Evolutionary conservation across 2,329 filamentous ascomycete genomes (phyloP), one percentile per base, ranked within the genome.

Genomic region (Gyromitra esculenta): DNA sequence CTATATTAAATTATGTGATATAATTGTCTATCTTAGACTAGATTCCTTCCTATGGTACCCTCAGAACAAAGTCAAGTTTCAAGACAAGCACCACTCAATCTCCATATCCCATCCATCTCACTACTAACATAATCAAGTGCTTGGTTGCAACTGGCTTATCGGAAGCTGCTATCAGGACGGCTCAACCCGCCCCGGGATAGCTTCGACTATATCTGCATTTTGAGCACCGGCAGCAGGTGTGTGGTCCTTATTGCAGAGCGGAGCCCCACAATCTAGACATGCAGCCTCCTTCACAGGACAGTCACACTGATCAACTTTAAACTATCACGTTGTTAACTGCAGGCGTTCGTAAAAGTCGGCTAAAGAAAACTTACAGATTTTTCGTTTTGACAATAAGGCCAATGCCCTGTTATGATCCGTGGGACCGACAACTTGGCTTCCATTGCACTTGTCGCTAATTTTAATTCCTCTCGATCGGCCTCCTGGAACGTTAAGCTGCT

Each of bases 261-360:
- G 77, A 0, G 85, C 85, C 1, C 85, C 86, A 78, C 90, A 92
- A 77, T 92, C 86, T 0, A 90, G 89, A 79, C 91, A 93, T 1
- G 82, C 82, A 0, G 89, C 86, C 21, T 80, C 71, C 81, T 92
- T 76, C 89, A 91, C 90, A 0, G 90, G 88, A 86, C 88, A 88
- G 1, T 89, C 89, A 80, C 90, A 91, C 73, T 91, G 88, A 0
- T 89, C 89, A 43, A 91, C 85, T 0, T 89, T 88, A 78, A 92
- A 90, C 1, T 79, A 70, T 41, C 9, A 56, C 6, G 25, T 5
- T 57, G 41, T 62, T 21, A 66, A 50, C 37, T 21, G 15, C 11
- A 15, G 41, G 3, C 13, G 50, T n/a, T 35, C 18, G 25, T 8
- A 15, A n/a, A 11, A n/a, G 11, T n/a, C 21, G 11, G 18, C 15